Evolutionary conservation across 345 rosid genomes (phyloP), one percentile per base, ranked within the genome.

Genomic region (Eucalyptus caleyi): DNA sequence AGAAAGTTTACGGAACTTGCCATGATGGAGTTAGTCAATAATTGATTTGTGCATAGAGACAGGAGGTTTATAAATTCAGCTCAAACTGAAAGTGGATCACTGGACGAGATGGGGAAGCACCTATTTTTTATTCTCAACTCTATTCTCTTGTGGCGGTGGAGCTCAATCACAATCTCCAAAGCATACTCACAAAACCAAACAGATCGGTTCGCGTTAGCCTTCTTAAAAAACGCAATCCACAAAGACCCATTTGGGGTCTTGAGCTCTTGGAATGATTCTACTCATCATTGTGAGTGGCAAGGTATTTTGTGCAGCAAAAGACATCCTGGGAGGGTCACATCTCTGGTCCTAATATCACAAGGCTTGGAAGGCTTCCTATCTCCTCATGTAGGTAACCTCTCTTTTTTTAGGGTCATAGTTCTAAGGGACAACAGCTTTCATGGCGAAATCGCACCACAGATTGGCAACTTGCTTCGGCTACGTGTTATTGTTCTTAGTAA

Each of bases 101-200:
- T 0, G 42, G 11, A 7, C 6, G 4, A 32, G 21, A 67, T 67
- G 80, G 80, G 23, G 40, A 67, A 16, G 0, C 40, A 7, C 0
- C 4, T 32, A 0, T 67, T 67, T n/a, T 12, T 67, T 67, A 7
- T 67, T 18, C 42, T 67, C 23, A 67, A 67, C 23, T 32, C 3
- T 16, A 9, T 34, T 5, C 4, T 32, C 23, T 67, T 67, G 40
- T 67, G 42, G 42, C 1, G 80, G 42, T 67, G 80, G 42, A 32
- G 77, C 77, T 32, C 42, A 32, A 15, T 67, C 40, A 4, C 42
- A 4, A 7, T 1, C 42, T 37, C 42, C 3, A 1, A 1, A 4
- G 11, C 40, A 4, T 67, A 21, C 42, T 32, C 6, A 3, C 80
- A 32, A 67, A 67, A 67, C 23, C 37, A 67, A 8, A 32, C 80